Evolutionary conservation across 2,329 filamentous ascomycete species (phyloP), one percentile per base, ranked within the genome.

Genomic region (Madurella mycetomatis): DNA sequence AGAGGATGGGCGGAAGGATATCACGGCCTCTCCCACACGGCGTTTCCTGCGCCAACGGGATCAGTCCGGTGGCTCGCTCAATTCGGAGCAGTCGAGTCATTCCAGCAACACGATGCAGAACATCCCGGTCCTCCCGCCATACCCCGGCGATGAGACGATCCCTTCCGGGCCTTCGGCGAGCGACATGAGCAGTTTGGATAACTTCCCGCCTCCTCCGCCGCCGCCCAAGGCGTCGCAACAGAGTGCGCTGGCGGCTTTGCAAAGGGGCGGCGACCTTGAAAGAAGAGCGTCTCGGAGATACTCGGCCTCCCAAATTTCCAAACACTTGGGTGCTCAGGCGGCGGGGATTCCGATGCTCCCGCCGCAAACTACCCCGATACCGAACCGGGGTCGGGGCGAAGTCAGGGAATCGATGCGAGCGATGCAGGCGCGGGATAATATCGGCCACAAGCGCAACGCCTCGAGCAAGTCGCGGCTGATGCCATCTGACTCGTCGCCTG

Each of bases 281-380:
- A 83, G 94, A 67, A 82, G 94, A 67, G 94, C 94, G 1, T 99
- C 94, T 13, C 82, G 92, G 62, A 81, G 94, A 65, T 99, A 97
- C 68, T 97, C 94, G 1, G 88, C 91, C 50, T 99, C 97, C 68
- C 94, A 99, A 67, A 95, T 99, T 62, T 90, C 90, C 44, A 97
- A 96, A 67, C 91, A 96, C 65, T 77, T 97, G 1, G 92, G 92
- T 11, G 82, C 85, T 15, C 86, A 87, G 40, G 81, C 88, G 15
- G 91, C 86, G 70, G 90, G 89, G 17, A 86, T 97, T 15, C 90
- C 92, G 7, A 88, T 95, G 66, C 82, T 97, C 17, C 91, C 92
- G 25, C 78, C 88, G 30, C 90, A 95, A 67, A 90, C 86, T 57
- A 86, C 87, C 4, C 90, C 89, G 1, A 80, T 92, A 59, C 92